Percentiles rank a stretch among this genome's conserved stretches.
Conservation (phyloP, 768 basidiomycete genomes). For the Zangia roseola region DNA sequence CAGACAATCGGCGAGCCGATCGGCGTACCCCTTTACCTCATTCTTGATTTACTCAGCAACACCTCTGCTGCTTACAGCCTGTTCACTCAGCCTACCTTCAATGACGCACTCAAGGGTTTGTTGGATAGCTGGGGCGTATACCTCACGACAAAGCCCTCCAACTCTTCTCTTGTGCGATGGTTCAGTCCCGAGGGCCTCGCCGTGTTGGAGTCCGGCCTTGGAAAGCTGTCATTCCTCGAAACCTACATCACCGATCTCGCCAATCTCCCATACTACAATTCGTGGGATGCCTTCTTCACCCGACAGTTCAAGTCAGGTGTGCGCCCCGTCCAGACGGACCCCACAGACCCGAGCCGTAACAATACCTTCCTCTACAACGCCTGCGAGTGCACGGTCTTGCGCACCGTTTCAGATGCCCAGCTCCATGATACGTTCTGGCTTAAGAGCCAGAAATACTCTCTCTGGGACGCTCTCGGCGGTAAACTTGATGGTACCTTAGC, state of each 20-base stretch:
- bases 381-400: constrained; percentile 52
- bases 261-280: constrained; percentile 3
- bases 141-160: too few relatives aligned
- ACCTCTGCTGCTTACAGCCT: constrained; percentile 16
- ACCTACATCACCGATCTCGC: too few relatives aligned
- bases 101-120: too few relatives aligned
- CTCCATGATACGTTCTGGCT: constrained; percentile 52
- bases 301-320: constrained; percentile 35
- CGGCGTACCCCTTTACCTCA: constrained; percentile 16
- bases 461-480: constrained; percentile 47
- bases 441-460: constrained; percentile 58
- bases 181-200: too few relatives aligned
- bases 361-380: constrained; percentile 36
- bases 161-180: too few relatives aligned
- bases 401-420: constrained; percentile 35
- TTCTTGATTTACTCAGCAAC: constrained; percentile 23
- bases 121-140: too few relatives aligned
- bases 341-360: too few relatives aligned
- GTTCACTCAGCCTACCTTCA: too few relatives aligned
- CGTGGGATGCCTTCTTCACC: constrained; percentile 57
- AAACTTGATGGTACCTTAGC: background rate
- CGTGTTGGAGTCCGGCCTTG: too few relatives aligned
- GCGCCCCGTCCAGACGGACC: too few relatives aligned
- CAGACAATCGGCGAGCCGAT: constrained; percentile 16
- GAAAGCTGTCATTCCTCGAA: too few relatives aligned